Evolutionary conservation across 305 asterid species (phyloP), one percentile per base, ranked within the genome.

Genomic region (Plantago lanceolata): DNA sequence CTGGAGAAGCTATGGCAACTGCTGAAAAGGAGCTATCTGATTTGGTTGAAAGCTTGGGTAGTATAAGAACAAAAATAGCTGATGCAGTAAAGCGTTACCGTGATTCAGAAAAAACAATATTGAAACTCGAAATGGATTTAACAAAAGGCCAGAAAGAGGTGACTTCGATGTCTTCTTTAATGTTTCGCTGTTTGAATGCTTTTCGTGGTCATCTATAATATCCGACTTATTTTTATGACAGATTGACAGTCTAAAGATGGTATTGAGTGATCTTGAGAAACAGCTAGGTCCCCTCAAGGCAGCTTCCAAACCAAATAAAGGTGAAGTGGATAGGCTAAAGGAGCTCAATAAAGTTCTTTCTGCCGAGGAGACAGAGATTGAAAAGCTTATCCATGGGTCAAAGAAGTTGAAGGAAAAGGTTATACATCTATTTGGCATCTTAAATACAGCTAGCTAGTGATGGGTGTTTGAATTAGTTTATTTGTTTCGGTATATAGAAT

Each of bases 61-160:
- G 47, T 62, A 29, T 79, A 44, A 76, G 94, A 58, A 84, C 66
- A 71, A 75, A 60, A 78, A 66, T 90, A 71, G 74, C 82, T 65
- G 89, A 75, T 61, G 85, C 92, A 15, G 85, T 73, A 61, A 84
- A 76, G 75, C 71, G 51, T 60, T 87, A 82, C 74, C 76, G 55
- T 66, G 86, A 79, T 67, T 75, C 86, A 40, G 99, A 90, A 70
- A 84, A 82, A 66, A 82, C 86, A 40, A 75, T 79, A 63, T 71
- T 96, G 48, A 78, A 78, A 69, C 65, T 82, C 63, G 97, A 93
- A 72, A 83, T 93, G 89, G 94, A 89, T 72, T 71, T 90, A 61
- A 90, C 90, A 26, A 93, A 93, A 83, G 75, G 86, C 78, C 79
- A 74, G 57, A 85, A 90, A 70, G 97, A 90, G 97, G 99, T 90